Conservation (phyloP, 192 early-diverging fungal genomes). For the Coemansia sp. region DNA sequence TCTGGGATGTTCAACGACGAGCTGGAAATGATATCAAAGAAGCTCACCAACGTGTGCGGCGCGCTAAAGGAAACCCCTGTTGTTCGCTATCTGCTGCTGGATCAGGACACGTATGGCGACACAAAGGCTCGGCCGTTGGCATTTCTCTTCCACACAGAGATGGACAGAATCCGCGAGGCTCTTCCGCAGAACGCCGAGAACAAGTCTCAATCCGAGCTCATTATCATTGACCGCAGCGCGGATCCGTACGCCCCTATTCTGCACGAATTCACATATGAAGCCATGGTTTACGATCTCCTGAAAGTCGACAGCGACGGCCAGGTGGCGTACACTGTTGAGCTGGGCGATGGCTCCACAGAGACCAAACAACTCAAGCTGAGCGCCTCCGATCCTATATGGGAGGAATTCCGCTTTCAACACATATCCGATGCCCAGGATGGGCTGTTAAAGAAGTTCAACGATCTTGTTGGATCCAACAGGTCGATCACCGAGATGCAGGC, state of each 20-base stretch:
- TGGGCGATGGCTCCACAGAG: constrained; percentile 45
- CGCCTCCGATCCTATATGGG: constrained; percentile 57
- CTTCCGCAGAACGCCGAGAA: constrained; percentile 59
- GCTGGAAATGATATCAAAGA: constrained; percentile 57
- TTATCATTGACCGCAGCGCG: constrained; percentile 90
- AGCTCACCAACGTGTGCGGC: constrained; percentile 86
- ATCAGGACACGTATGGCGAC: constrained; percentile 62
- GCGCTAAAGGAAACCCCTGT: constrained; percentile 90
- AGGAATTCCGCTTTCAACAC: constrained; percentile 59
- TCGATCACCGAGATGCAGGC: constrained; percentile 45
- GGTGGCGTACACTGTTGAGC: constrained; percentile 46
- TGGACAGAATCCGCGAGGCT: constrained; percentile 79
- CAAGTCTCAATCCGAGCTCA: constrained; percentile 70
- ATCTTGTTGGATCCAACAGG: constrained; percentile 48
- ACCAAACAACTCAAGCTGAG: constrained; percentile 45
- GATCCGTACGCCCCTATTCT: constrained; percentile 89
- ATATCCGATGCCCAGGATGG: constrained; percentile 58
- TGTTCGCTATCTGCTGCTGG: constrained; percentile 88
- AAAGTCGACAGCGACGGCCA: constrained; percentile 54
- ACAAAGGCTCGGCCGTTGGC: constrained; percentile 81
- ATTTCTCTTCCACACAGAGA: constrained; percentile 76
- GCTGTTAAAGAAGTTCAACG: constrained; percentile 48
- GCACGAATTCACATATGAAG: constrained; percentile 99
- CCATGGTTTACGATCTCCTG: constrained; percentile 95
- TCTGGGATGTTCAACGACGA: constrained; percentile 43